These are phyloP conservation scores for Phytophthora hybrid DNA, from an alignment of 352 stramenopile genomes.

Conservation along the genomic window DNA sequence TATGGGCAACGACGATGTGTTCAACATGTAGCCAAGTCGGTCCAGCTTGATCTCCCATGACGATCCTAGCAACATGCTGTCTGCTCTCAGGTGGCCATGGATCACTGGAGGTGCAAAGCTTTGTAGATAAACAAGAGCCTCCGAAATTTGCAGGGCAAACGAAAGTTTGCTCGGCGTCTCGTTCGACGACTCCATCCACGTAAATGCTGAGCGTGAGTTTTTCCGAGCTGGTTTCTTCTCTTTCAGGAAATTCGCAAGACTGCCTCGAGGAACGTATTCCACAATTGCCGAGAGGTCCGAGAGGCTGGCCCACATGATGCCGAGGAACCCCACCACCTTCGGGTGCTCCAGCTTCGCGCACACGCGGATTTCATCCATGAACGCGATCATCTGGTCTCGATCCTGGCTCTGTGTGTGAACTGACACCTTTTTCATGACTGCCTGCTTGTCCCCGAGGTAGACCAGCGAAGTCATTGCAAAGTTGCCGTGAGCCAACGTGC, in stretches of 20 bases:
- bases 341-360: constrained; percentile 62
- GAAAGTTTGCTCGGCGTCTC: constrained; percentile 51
- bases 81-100: constrained; percentile 65
- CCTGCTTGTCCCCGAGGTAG: constrained; percentile 47
- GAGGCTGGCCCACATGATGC: constrained; percentile 64
- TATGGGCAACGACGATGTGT: constrained; percentile 37
- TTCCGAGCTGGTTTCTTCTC: constrained; percentile 47
- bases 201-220: constrained; percentile 31
- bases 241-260: constrained; percentile 42
- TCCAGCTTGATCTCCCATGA: constrained; percentile 66
- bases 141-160: constrained; percentile 65
- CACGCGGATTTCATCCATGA: constrained; percentile 79
- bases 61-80: constrained; percentile 66
- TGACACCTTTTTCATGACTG: constrained; percentile 49
- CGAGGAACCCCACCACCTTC: constrained; percentile 64
- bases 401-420: constrained; percentile 34
- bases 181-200: constrained; percentile 46
- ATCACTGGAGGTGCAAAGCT: constrained; percentile 70
- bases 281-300: constrained; percentile 69
- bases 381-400: constrained; percentile 44
- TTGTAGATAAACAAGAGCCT: constrained; percentile 72
- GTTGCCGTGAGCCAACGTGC: constrained; percentile 40
- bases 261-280: constrained; percentile 61
- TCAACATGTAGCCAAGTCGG: constrained; percentile 59
- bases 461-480: constrained; percentile 51